Base-by-base conservation (phyloP, 345 rosid genomes). In the Limnanthes douglasii region DNA sequence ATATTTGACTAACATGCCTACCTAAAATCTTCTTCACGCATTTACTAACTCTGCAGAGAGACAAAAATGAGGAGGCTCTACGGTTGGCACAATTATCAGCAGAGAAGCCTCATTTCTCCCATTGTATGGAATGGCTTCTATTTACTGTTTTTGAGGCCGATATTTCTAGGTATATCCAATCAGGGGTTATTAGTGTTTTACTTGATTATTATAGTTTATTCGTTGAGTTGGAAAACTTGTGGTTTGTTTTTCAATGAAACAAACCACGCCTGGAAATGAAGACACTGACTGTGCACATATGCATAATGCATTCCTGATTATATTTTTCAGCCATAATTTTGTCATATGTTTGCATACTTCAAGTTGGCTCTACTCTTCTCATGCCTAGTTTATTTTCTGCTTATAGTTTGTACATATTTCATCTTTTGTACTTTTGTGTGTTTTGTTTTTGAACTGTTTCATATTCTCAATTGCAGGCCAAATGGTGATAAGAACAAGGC, bases 71-170 rank as follows among this genome's bases (percentile, higher is more conserved):
- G 59, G 95, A 84, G 68, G 93, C 92, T 33, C 43, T 84, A 49
- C 64, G 59, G 46, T 58, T 75, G 60, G 96, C 94, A 37, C 86
- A 69, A 36, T 53, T 80, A 64, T 90, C 98, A 21, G 96, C 94
- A 11, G 85, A 77, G 68, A 90, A 79, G 57, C 94, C 94, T 54
- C 98, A 90, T 46, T 90, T 90, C 64, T 80, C 88, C 33, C 92
- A 77, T 57, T 90, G 94, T 68, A 56, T 90, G 49, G 98, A 90
- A 61, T 90, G 94, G 98, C 94, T 84, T 72, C 94, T 84, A 51
- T 90, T 90, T 47, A 84, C 98, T 3, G 98, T 90, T 37, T 90
- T 90, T 52, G 98, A 90, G 53, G 88, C 98, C 27, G 96, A 84
- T 31, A 77, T 84, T 55, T 77, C 96, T 48, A 68, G 98, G 96